Conservation (phyloP, 805 yeast species). For the Wickerhamomyces subpelliculosus region DNA sequence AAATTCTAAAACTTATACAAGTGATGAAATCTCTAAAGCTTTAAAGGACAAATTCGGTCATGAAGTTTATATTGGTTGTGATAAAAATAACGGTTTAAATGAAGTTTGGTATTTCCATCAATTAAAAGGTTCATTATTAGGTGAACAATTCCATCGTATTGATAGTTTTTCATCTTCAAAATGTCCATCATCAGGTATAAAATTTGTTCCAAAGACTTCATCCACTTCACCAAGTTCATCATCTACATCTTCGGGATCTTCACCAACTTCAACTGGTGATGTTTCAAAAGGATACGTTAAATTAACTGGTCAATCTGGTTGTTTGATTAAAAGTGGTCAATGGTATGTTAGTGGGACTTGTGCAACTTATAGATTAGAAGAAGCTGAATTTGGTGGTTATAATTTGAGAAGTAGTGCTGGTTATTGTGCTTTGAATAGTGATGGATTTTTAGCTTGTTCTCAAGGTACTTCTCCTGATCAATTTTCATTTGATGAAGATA, state of each 20-base stretch:
- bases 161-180: conserved; percentile 48
- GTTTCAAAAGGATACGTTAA: conserved; percentile 40
- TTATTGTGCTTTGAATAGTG: conserved; percentile 47
- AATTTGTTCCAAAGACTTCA: conserved; percentile 41
- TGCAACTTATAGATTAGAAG: conserved; percentile 56
- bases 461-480: conserved; percentile 48
- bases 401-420: conserved; percentile 67
- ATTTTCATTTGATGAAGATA: conserved; percentile 9
- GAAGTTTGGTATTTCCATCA: conserved; percentile 74
- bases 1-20: conserved; percentile 45
- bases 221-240: no score
- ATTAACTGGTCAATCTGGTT: conserved; percentile 51
- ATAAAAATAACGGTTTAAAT: conserved; percentile 35
- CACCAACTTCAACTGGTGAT: conserved; percentile 24
- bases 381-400: conserved; percentile 42
- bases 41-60: conserved; percentile 44
- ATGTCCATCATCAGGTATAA: conserved; percentile 68
- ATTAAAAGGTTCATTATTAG: conserved; percentile 63
- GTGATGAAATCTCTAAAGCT: conserved; percentile 46
- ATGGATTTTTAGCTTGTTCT: conserved; percentile 37
- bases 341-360: conserved; percentile 82
- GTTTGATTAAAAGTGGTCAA: conserved; percentile 78
- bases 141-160: conserved; percentile 58
- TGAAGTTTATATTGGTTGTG: conserved; percentile 57
- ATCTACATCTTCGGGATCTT: conserved; percentile 10